These are phyloP conservation scores for Sporobolus alterniflorus DNA, from an alignment of 202 grass and related monocot genomes.

Conservation along the genomic window DNA sequence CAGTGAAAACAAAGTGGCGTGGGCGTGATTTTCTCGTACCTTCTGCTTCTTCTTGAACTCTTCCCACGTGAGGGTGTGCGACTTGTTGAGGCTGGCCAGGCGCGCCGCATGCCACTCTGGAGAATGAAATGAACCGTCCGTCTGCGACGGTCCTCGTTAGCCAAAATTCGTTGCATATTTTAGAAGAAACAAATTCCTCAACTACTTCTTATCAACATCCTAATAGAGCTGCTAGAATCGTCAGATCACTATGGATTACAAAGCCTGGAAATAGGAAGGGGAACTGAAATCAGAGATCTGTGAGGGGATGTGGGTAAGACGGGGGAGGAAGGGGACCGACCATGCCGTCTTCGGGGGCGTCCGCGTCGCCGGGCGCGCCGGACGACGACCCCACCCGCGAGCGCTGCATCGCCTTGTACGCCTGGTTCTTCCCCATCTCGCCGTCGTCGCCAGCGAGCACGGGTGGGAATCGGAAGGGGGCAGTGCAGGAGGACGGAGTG, in stretches of 20 bases:
- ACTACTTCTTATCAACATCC: neutral
- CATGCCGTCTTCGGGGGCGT: conserved; percentile 92
- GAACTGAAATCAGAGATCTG: conserved; percentile 17
- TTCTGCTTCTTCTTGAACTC: conserved; percentile 99
- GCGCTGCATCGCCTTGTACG: conserved; percentile 99
- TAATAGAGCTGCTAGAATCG: neutral
- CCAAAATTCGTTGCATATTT: conserved; percentile 46
- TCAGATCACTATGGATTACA: neutral
- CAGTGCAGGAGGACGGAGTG: neutral
- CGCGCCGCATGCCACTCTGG: conserved; percentile 99
- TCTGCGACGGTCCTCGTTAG: conserved; percentile 97
- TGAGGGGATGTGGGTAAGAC: neutral
- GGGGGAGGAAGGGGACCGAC: conserved; percentile 93
- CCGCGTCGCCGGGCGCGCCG: conserved; percentile 59
- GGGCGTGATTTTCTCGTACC: conserved; percentile 41
- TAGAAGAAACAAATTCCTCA: conserved; percentile 1
- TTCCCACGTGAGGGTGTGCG: conserved; percentile 98
- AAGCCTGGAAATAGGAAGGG: neutral
- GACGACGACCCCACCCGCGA: conserved; percentile 80
- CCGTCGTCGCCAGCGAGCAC: conserved; percentile 1
- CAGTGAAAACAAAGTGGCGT: conserved; percentile 4
- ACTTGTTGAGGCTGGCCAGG: conserved; percentile 95
- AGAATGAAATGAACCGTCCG: conserved; percentile 99
- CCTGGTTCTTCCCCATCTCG: conserved; percentile 95
- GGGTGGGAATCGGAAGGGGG: conserved; percentile 26